Evolutionary conservation across 192 early-diverging fungal genomes (phyloP).

Genomic region (Phycomyces blakesleeanus): DNA sequence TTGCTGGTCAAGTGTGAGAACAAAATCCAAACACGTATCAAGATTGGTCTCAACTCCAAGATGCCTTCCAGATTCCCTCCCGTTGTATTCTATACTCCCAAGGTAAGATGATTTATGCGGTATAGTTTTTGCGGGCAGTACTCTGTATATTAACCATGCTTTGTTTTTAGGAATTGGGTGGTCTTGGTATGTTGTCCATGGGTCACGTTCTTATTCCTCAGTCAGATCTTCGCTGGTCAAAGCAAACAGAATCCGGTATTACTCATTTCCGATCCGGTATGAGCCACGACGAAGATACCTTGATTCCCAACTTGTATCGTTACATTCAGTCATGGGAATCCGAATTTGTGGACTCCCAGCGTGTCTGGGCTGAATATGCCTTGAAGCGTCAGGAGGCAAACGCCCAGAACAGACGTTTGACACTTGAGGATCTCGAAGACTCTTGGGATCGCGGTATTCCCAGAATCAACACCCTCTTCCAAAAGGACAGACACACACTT

Average conservation of each 20-base stretch:
- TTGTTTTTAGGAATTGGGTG: slow-evolving; percentile 92
- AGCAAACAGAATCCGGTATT: slow-evolving; percentile 94
- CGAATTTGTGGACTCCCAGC: slow-evolving; percentile 97
- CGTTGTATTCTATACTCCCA: slow-evolving; percentile 60
- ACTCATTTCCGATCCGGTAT: slow-evolving; percentile 98
- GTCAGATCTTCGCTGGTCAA: slow-evolving; percentile 93
- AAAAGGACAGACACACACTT: slow-evolving; percentile 96
- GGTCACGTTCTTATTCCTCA: slow-evolving; percentile 98
- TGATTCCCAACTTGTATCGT: slow-evolving; percentile 96
- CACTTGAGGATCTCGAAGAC: slow-evolving; percentile 98
- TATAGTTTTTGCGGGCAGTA: too few species aligned
- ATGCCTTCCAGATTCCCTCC: slow-evolving; percentile 98
- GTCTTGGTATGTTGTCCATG: slow-evolving; percentile 98
- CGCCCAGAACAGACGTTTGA: slow-evolving; percentile 93
- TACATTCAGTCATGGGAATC: slow-evolving; percentile 99
- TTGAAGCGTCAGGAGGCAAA: slow-evolving; percentile 96
- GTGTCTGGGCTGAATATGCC: slow-evolving; percentile 99
- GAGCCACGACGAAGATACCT: slow-evolving; percentile 94
- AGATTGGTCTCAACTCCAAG: slow-evolving; percentile 99
- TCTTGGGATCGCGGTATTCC: slow-evolving; percentile 99
- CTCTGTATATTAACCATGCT: too few species aligned
- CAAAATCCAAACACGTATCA: slow-evolving; percentile 98
- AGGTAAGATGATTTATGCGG: neutral
- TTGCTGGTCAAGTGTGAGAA: slow-evolving; percentile 97
- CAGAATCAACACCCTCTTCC: slow-evolving; percentile 97